Conservation (phyloP, 2,329 filamentous ascomycete species). For the Ceratocystis cacaofunesta region DNA sequence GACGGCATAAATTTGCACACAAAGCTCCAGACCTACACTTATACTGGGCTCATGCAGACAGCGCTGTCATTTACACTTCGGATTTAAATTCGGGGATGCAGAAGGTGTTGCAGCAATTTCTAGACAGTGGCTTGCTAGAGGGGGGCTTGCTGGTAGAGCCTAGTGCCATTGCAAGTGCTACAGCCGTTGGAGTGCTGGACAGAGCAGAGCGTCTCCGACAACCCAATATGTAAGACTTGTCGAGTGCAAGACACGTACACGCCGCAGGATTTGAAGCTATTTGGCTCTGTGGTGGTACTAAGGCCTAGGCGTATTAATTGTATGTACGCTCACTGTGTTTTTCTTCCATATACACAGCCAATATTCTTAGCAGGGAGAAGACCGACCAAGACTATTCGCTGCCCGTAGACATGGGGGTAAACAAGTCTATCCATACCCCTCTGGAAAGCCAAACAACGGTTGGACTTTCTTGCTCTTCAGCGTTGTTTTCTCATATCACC, state of each 20-base stretch:
- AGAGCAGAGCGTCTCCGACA: background rate
- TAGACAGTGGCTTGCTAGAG: no score
- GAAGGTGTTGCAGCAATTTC: background rate
- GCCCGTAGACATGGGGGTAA: no score
- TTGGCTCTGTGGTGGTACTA: background rate
- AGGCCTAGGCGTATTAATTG: background rate
- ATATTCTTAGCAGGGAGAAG: background rate
- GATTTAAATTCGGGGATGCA: background rate
- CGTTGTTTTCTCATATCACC: background rate
- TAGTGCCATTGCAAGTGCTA: background rate
- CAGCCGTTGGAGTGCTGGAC: background rate
- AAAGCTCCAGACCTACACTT: background rate
- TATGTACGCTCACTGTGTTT: background rate
- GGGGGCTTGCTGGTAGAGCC: no score
- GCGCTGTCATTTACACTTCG: background rate
- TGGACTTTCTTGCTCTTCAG: constrained; percentile 1
- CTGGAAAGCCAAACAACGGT: background rate
- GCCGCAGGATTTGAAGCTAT: background rate
- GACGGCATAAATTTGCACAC: background rate
- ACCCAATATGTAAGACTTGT: background rate
- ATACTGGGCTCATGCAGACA: background rate
- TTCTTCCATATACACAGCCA: background rate
- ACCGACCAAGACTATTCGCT: background rate
- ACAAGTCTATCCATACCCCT: no score
- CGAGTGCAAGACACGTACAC: background rate